Conservation (phyloP, 164 flowering plant genomes). For the Stephania japonica region DNA sequence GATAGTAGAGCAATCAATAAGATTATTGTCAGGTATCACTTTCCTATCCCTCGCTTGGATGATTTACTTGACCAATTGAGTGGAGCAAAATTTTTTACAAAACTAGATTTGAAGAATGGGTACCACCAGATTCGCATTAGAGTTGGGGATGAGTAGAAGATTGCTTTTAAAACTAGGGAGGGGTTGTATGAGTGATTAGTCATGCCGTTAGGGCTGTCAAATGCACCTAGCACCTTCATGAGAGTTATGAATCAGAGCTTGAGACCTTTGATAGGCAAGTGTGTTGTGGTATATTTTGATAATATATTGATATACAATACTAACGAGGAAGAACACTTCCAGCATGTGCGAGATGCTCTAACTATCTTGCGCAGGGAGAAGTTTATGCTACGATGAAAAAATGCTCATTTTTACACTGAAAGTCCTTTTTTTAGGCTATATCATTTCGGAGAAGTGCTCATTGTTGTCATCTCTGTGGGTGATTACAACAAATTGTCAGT, state of each 20-base stretch:
- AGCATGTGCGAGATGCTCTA: too few relatives aligned
- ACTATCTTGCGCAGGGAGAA: too few relatives aligned
- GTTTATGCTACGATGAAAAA: too few relatives aligned
- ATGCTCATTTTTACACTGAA: too few relatives aligned
- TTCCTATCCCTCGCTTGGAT: conserved; percentile 2
- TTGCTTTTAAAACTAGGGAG: background rate
- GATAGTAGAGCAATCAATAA: conserved; percentile 6
- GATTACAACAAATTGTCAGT: too few relatives aligned
- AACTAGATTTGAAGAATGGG: background rate
- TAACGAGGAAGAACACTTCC: too few relatives aligned
- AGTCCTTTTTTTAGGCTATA: too few relatives aligned
- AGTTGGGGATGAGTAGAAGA: background rate
- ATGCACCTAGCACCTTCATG: background rate
- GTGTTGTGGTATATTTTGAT: background rate
- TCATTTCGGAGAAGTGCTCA: too few relatives aligned
- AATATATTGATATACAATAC: too few relatives aligned
- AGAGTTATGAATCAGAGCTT: background rate
- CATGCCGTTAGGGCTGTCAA: background rate
- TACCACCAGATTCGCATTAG: background rate
- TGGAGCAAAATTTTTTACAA: background rate
- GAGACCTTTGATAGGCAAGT: background rate
- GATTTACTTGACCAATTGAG: conserved; percentile 2
- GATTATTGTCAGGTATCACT: conserved; percentile 2
- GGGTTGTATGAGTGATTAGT: background rate
- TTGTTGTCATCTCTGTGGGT: too few relatives aligned